These are phyloP conservation scores for Calonectria multiphialidica DNA, from an alignment of 2,329 filamentous ascomycete species.

Conservation along the genomic window DNA sequence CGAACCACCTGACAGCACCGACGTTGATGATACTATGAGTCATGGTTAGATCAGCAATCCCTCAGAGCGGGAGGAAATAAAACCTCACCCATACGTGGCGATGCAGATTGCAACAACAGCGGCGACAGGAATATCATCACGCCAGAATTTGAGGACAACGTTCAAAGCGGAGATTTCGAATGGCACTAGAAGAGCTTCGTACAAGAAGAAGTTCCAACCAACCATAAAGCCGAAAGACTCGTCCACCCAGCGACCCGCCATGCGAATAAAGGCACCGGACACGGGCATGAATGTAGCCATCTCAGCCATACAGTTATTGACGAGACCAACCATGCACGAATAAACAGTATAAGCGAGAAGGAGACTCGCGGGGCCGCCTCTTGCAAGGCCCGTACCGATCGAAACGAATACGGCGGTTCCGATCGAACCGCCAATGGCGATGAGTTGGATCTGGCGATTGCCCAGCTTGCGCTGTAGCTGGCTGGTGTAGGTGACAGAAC, in stretches of 20 bases:
- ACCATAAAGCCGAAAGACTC: neutral
- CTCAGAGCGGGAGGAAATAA: neutral
- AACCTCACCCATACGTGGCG: neutral
- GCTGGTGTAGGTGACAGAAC: neutral
- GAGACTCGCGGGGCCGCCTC: neutral
- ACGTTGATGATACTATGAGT: neutral
- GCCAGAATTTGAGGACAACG: neutral
- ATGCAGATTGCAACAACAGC: neutral
- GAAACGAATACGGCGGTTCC: neutral
- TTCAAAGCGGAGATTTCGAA: conserved; percentile 7
- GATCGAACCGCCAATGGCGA: conserved; percentile 3
- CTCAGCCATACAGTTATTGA: neutral
- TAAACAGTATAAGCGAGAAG: neutral
- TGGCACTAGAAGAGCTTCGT: neutral
- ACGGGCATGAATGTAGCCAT: neutral
- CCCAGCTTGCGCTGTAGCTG: neutral
- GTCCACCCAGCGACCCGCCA: neutral
- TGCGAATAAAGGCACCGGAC: neutral
- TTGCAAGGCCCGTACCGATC: neutral
- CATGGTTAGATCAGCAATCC: neutral
- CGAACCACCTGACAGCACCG: neutral
- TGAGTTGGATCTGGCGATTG: neutral
- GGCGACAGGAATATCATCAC: neutral
- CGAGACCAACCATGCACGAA: neutral
- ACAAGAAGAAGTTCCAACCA: neutral